These are phyloP conservation scores for Bipolaris zeicola DNA, from an alignment of 2,329 filamentous ascomycete genomes.

Conservation along the genomic window DNA sequence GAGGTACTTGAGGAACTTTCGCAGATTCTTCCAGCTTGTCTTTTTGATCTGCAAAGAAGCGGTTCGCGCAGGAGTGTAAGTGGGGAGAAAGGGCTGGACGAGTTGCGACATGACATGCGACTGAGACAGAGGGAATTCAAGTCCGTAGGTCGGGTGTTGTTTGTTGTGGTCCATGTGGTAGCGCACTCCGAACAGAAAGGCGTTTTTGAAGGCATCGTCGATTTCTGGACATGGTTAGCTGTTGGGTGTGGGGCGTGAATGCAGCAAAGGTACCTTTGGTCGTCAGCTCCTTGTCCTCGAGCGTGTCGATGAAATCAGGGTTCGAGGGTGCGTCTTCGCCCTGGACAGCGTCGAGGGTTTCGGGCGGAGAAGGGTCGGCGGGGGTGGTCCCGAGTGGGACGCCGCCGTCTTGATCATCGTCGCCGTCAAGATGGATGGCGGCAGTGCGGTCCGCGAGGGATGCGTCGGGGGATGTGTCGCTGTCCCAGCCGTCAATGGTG, in stretches of 20 bases:
- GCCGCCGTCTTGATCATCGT: constrained; percentile 53
- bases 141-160: constrained; percentile 57
- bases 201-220: constrained; percentile 67
- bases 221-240: constrained; percentile 58
- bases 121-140: constrained; percentile 67
- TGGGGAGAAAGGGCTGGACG: constrained; percentile 69
- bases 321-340: constrained; percentile 42
- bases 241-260: neutral
- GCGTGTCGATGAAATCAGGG: constrained; percentile 43
- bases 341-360: constrained; percentile 41
- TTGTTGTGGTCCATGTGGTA: constrained; percentile 64
- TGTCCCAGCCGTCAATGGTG: constrained; percentile 58
- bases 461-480: constrained; percentile 41
- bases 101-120: constrained; percentile 68
- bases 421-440: constrained; percentile 47
- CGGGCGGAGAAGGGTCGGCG: constrained; percentile 39
- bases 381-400: constrained; percentile 46
- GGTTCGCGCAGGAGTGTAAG: constrained; percentile 60
- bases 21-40: constrained; percentile 71
- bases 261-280: constrained; percentile 56
- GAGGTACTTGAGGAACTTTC: constrained; percentile 71
- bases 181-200: constrained; percentile 67
- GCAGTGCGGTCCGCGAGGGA: constrained; percentile 49
- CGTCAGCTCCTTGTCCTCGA: constrained; percentile 59
- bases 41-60: constrained; percentile 71